Conservation (phyloP, 164 flowering plant genomes). For the Stephania yunnanensis region DNA sequence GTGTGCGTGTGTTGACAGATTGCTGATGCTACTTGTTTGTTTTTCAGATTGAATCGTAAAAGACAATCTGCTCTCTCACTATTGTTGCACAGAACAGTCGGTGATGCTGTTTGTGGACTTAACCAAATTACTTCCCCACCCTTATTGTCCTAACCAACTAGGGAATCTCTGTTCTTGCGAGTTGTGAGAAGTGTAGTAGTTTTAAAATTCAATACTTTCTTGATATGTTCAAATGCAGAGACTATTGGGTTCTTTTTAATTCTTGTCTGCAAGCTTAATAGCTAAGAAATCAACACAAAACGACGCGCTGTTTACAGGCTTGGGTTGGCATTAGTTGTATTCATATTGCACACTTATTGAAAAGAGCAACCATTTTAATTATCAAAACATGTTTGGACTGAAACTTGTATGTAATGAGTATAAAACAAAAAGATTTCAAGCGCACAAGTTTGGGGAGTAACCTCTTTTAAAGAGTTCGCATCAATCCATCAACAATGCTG, state of each 20-base stretch:
- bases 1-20: constrained; percentile 8
- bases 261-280: not conserved
- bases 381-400: not conserved
- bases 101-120: not conserved
- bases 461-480: not conserved
- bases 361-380: no score
- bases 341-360: not conserved
- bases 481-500: no score
- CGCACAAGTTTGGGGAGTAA: not conserved
- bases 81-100: not conserved
- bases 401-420: not conserved
- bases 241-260: not conserved
- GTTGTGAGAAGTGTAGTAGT: not conserved
- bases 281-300: not conserved
- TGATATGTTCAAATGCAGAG: not conserved
- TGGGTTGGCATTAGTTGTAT: not conserved
- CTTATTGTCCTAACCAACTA: not conserved
- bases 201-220: not conserved
- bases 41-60: constrained; percentile 7
- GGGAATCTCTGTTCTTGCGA: not conserved
- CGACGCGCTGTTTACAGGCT: not conserved
- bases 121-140: not conserved
- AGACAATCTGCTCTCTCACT: not conserved
- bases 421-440: not conserved
- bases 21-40: constrained; percentile 8